These are phyloP conservation scores for Apostasia shenzhenica DNA, from an alignment of 106 monocot genomes.

Conservation along the genomic window DNA sequence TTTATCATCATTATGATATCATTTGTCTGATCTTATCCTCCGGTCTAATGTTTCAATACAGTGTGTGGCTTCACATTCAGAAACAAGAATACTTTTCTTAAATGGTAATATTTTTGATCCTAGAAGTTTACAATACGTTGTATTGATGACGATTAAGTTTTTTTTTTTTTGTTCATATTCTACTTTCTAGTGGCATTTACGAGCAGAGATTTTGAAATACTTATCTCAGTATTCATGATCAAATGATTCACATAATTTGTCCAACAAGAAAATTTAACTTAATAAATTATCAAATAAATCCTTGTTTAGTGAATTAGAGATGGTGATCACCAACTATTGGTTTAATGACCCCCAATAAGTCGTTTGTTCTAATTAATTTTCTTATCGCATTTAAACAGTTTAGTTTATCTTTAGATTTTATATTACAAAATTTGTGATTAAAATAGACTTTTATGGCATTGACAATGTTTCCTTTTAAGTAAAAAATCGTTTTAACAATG, in stretches of 20 bases:
- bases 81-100: constrained; percentile 71
- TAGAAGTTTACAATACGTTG: not conserved
- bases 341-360: not conserved
- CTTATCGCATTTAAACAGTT: not conserved
- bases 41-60: constrained; percentile 18
- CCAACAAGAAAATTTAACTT: not conserved
- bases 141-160: not conserved
- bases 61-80: constrained; percentile 82
- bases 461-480: no score
- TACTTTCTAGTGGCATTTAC: not conserved
- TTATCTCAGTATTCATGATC: not conserved
- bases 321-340: not conserved
- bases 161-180: not conserved
- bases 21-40: constrained; percentile 8
- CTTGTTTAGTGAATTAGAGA: not conserved
- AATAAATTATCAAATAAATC: not conserved
- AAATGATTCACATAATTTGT: not conserved
- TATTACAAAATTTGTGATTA: no score
- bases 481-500: no score
- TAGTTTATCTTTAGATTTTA: not conserved
- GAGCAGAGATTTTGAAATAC: not conserved
- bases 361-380: no score
- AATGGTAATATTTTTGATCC: constrained; percentile 31
- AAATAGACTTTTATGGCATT: no score
- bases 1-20: not conserved